Conservation (phyloP, 768 basidiomycete genomes). For the Suillus weaverae region DNA sequence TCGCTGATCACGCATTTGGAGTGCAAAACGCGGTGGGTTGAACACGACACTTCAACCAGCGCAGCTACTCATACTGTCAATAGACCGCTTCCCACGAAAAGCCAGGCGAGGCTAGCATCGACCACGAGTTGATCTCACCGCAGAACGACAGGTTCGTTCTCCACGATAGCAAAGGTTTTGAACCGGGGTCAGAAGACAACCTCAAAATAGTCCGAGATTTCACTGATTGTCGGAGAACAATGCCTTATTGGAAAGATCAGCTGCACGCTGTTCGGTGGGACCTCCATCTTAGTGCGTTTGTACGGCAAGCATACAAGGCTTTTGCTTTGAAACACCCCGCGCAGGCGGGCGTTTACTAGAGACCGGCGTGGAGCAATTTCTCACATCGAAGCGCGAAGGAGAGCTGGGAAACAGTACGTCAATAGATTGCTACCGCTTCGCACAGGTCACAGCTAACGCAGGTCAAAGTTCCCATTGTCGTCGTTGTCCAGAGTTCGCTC, state of each 20-base stretch:
- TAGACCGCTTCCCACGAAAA: neutral
- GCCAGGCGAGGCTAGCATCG: conserved; percentile 9
- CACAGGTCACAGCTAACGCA: neutral
- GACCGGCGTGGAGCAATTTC: neutral
- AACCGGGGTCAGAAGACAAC: conserved; percentile 13
- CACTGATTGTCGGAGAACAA: conserved; percentile 5
- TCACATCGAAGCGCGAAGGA: neutral
- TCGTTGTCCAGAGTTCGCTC: neutral
- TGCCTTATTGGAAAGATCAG: neutral
- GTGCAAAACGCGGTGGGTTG: neutral
- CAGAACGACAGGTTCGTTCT: conserved; percentile 14
- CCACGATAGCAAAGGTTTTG: conserved; percentile 20
- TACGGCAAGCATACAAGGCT: neutral
- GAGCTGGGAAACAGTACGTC: neutral
- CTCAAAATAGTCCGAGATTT: conserved; percentile 11
- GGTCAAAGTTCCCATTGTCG: neutral
- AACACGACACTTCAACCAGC: neutral
- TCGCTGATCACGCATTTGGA: neutral
- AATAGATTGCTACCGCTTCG: neutral
- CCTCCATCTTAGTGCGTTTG: neutral
- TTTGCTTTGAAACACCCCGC: neutral
- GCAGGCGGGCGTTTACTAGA: neutral
- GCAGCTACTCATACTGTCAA: neutral
- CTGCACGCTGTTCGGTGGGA: neutral
- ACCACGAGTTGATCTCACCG: conserved; percentile 13